Percentiles rank a stretch among this genome's conserved stretches.
Evolutionary conservation across 164 flowering plant genomes (phyloP).

Genomic region (Umbilicus rupestris): DNA sequence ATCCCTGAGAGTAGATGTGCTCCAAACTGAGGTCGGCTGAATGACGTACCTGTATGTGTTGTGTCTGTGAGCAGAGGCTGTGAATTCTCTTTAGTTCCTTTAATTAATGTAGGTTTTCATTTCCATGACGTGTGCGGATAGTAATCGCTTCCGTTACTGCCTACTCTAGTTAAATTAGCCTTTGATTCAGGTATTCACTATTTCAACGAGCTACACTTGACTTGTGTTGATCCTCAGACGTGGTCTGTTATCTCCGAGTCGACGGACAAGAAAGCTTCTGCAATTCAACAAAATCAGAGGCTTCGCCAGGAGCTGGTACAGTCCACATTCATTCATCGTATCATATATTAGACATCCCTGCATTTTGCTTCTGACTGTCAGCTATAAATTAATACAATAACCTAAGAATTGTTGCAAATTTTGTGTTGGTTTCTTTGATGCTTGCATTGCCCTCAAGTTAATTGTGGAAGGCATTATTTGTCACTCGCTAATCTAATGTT

Average conservation of each 20-base stretch:
- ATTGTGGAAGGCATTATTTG: too few species aligned
- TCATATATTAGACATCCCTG: background rate
- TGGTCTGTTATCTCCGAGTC: slow-evolving; percentile 48
- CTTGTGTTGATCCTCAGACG: slow-evolving; percentile 26
- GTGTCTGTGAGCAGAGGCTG: too few species aligned
- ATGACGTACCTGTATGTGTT: too few species aligned
- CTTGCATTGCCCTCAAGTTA: background rate
- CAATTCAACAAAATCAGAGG: slow-evolving; percentile 51
- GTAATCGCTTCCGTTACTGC: too few species aligned
- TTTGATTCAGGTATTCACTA: background rate
- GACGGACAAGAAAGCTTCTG: slow-evolving; percentile 56
- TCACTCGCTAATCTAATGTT: too few species aligned
- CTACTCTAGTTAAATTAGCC: background rate
- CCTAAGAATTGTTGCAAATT: background rate
- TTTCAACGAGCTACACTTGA: background rate
- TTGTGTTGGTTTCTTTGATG: background rate
- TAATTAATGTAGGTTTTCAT: too few species aligned
- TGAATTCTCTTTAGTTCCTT: too few species aligned
- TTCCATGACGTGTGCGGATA: too few species aligned
- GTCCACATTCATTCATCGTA: background rate
- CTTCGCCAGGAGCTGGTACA: slow-evolving; percentile 68
- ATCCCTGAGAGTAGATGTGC: too few species aligned
- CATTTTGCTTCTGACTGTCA: background rate
- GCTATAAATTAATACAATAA: background rate
- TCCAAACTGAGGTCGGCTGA: too few species aligned